Evolutionary conservation across 2,329 filamentous ascomycete genomes (phyloP), one percentile per base, ranked within the genome.

Genomic region (Domatiomyces globalis): DNA sequence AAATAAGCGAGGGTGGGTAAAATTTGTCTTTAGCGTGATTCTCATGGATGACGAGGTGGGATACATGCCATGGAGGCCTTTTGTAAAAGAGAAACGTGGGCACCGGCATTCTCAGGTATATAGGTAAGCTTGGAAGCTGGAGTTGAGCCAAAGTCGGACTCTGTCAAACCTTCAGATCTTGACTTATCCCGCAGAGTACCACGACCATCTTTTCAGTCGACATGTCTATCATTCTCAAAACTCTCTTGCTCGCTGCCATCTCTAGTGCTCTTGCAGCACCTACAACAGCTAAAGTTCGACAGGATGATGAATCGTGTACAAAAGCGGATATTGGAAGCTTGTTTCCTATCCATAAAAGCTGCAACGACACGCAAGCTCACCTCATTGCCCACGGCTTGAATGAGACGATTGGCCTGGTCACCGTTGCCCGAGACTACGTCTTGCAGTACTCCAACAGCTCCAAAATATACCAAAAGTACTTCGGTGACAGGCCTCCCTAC

Each of bases 381-480:
- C 78, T 83, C 63, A 71, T 85, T 44, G 65, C 70, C 39, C 65
- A 67, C 15, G 82, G 73, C 5, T 69, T 86, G 0, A 67, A 74
- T 17, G 82, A 85, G 63, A 72, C 78, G 4, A 65, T 81, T 42
- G 62, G 66, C 49, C 69, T 85, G 3, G 79, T 77, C 6, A 64
- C 71, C 49, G 79, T 83, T 60, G 82, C 82, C 5, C 76, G 74
- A 53, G 73, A 81, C 43, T 81, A 85, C 61, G 73, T 65, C 43
- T 61, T 65, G 42, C 62, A 63, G 36, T 69, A 58, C 54, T 79
- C 80, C 29, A 72, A 74, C 65, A 67, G 71, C 22, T 83, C 79
- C 8, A 69, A 73, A 18, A 73, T 83, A 53, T 80, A 79, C 62
- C 69, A 69, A 49, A 84, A 81, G 67, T 85, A 84, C 67, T 85